Base-by-base conservation (phyloP, 108 stramenopile genomes). In the Skeletonema marinoi region DNA sequence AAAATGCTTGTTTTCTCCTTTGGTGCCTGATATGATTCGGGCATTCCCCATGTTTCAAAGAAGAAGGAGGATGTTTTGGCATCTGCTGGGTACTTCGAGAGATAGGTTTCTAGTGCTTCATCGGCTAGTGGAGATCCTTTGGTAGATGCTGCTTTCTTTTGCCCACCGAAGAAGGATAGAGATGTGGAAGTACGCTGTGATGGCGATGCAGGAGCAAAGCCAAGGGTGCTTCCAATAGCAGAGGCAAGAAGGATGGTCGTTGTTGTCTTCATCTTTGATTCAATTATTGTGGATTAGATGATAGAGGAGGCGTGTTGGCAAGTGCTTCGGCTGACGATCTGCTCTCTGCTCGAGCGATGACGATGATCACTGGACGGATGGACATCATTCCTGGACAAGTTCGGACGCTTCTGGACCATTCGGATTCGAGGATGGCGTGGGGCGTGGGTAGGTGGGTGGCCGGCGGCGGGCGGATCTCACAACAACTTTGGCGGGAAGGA, bases 91-190 rank as follows among this genome's bases (percentile, higher is more conserved):
- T 80, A 92, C 56, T 86, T 88, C 36, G 74, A 30, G 39, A 78
- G 65, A 76, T 83, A 92, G 59, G 88, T 83, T 35, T 66, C 64
- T 17, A 88, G 16, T 3, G 91, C 91, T 68, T 92, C 88, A 13
- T 87, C 68, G 70, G 83, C 64, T 29, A 87, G 70, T 25, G 74
- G 73, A 3, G 87, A 88, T 16, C 63, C 66, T 17, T 75, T 68
- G 32, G 17, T 50, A 39, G 76, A 44, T 14, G 71, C 33, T 6
- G 80, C 59, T 39, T 44, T 54, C 36, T 66, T 74, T 56, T 83
- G 80, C 30, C 58, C 48, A 21, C 54, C 75, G 60, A 87, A 84
- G 66, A 84, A 73, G 21, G 68, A 31, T 10, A 80, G 32, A 14
- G 83, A 80, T 13, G 83, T 84, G 44, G 75, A 31, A 70, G 29